These are phyloP conservation scores for Mycena belliarum DNA, from an alignment of 768 basidiomycete genomes.

Conservation along the genomic window DNA sequence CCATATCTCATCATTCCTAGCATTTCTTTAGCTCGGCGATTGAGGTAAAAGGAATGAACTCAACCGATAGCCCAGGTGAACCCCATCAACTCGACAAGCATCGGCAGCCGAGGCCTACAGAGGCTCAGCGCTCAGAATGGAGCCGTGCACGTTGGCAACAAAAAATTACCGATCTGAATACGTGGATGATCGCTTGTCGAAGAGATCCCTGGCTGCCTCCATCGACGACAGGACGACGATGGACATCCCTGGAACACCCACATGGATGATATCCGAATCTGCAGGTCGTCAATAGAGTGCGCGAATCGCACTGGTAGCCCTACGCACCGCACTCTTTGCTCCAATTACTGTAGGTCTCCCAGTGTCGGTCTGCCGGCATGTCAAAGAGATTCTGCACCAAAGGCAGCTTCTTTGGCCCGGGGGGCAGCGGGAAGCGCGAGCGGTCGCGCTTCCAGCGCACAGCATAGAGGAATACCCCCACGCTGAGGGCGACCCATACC, in stretches of 20 bases:
- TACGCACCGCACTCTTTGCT: constrained; percentile 15
- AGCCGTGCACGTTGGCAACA: too few species aligned
- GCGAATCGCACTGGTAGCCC: not conserved
- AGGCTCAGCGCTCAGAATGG: too few species aligned
- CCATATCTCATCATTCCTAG: constrained; percentile 24
- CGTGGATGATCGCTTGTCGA: constrained; percentile 35
- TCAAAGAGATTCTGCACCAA: too few species aligned
- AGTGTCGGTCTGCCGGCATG: not conserved
- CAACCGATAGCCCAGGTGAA: constrained; percentile 16
- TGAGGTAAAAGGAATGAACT: not conserved
- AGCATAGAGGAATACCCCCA: too few species aligned
- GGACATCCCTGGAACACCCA: constrained; percentile 27
- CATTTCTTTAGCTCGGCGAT: not conserved
- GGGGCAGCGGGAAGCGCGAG: too few species aligned
- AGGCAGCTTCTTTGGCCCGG: too few species aligned
- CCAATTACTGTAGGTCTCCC: constrained; percentile 7
- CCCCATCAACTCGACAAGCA: constrained; percentile 25
- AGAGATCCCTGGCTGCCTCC: constrained; percentile 33
- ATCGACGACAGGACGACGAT: constrained; percentile 35
- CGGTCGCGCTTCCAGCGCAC: too few species aligned
- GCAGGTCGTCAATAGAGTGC: not conserved
- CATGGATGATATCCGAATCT: constrained; percentile 31
- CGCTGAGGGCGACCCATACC: too few species aligned
- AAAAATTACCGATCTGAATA: constrained; percentile 35
- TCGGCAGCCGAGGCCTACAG: constrained; percentile 11